These are phyloP conservation scores for Alternaria atra DNA, from an alignment of 2,329 filamentous ascomycete genomes.

Conservation along the genomic window DNA sequence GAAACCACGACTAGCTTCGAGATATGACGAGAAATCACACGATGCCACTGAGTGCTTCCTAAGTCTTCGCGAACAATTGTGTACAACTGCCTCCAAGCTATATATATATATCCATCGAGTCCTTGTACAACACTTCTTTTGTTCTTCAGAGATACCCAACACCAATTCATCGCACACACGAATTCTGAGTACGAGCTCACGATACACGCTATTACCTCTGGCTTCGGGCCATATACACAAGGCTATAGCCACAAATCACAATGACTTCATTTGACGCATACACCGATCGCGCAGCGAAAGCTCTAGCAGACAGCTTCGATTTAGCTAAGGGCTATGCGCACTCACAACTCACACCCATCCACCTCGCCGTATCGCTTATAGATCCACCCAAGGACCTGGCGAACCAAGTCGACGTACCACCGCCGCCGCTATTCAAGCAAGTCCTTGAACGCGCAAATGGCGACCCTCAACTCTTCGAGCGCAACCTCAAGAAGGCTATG, in stretches of 20 bases:
- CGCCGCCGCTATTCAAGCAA: slow-evolving; percentile 87
- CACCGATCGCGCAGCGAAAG: slow-evolving; percentile 90
- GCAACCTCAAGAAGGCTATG: slow-evolving; percentile 88
- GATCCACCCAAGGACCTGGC: slow-evolving; percentile 79
- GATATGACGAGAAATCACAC: slow-evolving; percentile 34
- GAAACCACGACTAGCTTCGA: slow-evolving; percentile 30
- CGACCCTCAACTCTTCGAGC: slow-evolving; percentile 87
- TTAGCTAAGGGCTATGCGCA: slow-evolving; percentile 91
- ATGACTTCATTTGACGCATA: slow-evolving; percentile 88
- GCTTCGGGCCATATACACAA: slow-evolving; percentile 31
- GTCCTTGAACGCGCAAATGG: slow-evolving; percentile 94
- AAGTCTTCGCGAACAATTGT: slow-evolving; percentile 20
- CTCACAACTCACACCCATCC: slow-evolving; percentile 87
- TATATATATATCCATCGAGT: slow-evolving; percentile 32
- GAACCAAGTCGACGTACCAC: slow-evolving; percentile 67
- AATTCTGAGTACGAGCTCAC: slow-evolving; percentile 23
- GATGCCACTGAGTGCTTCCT: slow-evolving; percentile 36
- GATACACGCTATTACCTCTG: slow-evolving; percentile 18
- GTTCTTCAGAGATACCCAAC: slow-evolving; percentile 25
- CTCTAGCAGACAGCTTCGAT: slow-evolving; percentile 85
- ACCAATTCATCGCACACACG: slow-evolving; percentile 17
- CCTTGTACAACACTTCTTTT: slow-evolving; percentile 7
- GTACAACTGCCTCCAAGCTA: slow-evolving; percentile 20
- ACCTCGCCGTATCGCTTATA: slow-evolving; percentile 84
- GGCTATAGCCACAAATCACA: slow-evolving; percentile 43